A percentile compares a stretch with the other conserved stretches of the same genome.
Evolutionary conservation across 257 asterid genomes (phyloP).

Genomic region (Thymus mandschuricus): DNA sequence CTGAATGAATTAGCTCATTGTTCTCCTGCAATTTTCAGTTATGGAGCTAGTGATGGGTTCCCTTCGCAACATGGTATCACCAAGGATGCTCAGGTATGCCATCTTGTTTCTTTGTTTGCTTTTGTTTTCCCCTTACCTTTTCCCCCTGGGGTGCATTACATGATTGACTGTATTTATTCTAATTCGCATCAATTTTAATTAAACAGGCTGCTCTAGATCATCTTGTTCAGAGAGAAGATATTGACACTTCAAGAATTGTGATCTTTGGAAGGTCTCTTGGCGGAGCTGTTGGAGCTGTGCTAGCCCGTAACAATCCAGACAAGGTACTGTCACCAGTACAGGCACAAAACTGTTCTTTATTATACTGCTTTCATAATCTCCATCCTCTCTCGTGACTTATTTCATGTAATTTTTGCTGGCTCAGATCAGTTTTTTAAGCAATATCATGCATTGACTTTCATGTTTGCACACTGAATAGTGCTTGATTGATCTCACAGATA

Average conservation of each 20-base stretch:
- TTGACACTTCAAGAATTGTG: conserved; percentile 83
- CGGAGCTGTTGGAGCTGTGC: conserved; percentile 96
- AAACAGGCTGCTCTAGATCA: conserved; percentile 93
- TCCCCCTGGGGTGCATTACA: neutral
- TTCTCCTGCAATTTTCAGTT: conserved; percentile 52
- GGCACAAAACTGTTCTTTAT: conserved; percentile 13
- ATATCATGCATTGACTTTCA: neutral
- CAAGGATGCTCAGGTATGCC: conserved; percentile 91
- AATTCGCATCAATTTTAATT: conserved; percentile 30
- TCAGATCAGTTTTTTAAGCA: neutral
- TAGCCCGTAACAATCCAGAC: conserved; percentile 83
- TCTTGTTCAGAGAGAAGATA: conserved; percentile 86
- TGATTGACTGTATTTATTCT: neutral
- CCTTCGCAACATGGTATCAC: conserved; percentile 95
- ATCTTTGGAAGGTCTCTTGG: conserved; percentile 99
- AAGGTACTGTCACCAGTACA: conserved; percentile 52
- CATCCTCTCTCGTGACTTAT: conserved; percentile 9
- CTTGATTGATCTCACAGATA: neutral
- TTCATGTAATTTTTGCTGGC: neutral
- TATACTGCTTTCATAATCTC: conserved; percentile 23
- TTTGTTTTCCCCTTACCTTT: neutral
- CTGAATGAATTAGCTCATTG: conserved; percentile 18
- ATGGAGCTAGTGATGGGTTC: conserved; percentile 97
- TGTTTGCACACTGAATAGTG: neutral
- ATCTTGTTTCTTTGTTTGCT: conserved; percentile 10